Percentiles rank a stretch among this genome's conserved stretches.
These are phyloP conservation scores for Glutinoglossum americanum DNA, from an alignment of 495 filamentous ascomycete species.

Conservation along the genomic window DNA sequence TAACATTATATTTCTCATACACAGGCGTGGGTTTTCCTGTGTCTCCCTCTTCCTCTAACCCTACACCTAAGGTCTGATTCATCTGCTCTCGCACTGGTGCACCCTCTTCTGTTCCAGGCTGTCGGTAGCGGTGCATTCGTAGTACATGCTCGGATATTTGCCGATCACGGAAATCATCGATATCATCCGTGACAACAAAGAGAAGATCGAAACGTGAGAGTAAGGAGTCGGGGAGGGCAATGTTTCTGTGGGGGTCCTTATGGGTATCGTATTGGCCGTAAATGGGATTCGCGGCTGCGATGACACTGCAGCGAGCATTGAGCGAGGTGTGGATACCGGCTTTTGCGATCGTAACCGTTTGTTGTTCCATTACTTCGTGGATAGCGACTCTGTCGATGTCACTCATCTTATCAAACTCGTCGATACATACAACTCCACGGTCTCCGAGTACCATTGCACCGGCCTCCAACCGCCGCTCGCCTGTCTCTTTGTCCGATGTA, in stretches of 20 bases:
- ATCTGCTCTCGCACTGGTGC: conserved; percentile 80
- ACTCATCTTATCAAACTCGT: conserved; percentile 99
- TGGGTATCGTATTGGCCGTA: conserved; percentile 97
- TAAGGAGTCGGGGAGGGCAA: conserved; percentile 89
- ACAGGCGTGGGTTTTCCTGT: conserved; percentile 58
- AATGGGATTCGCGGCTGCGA: conserved; percentile 92
- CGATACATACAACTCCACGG: conserved; percentile 93
- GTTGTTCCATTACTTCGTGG: conserved; percentile 99
- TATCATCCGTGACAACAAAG: conserved; percentile 95
- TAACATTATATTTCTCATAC: conserved; percentile 87
- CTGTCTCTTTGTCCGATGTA: conserved; percentile 91
- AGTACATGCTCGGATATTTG: conserved; percentile 92
- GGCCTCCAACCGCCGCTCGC: conserved; percentile 82
- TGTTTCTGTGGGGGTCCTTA: conserved; percentile 97
- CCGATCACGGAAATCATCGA: conserved; percentile 77
- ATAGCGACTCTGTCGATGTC: conserved; percentile 96
- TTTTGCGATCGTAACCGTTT: conserved; percentile 97
- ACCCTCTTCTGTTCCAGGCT: conserved; percentile 86
- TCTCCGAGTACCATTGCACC: conserved; percentile 98
- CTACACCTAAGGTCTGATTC: conserved; percentile 72
- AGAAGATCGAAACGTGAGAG: conserved; percentile 97
- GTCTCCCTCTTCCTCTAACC: conserved; percentile 57
- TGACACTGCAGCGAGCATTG: conserved; percentile 90
- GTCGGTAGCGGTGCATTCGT: conserved; percentile 90
- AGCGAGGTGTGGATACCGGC: conserved; percentile 95